These are phyloP conservation scores for Castanea mollissima DNA, from an alignment of 306 rosid genomes.

Conservation along the genomic window DNA sequence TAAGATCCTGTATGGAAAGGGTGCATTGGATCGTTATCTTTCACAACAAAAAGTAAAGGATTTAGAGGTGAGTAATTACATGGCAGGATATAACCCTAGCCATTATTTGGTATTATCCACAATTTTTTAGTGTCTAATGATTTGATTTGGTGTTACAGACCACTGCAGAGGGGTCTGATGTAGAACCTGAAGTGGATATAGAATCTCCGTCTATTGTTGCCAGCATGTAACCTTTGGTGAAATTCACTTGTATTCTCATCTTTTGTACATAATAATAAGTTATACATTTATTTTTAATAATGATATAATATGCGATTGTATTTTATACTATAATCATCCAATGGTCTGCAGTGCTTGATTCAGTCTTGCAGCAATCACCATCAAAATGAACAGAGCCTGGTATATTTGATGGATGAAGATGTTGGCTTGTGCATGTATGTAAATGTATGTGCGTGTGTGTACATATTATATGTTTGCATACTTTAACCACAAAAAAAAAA, in stretches of 20 bases:
- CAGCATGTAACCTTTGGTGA: conserved; percentile 66
- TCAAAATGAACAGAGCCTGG: background rate
- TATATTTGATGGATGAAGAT: background rate
- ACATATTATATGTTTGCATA: background rate
- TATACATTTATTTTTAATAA: conserved; percentile 40
- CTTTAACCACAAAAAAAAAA: too few species aligned
- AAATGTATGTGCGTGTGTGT: too few species aligned
- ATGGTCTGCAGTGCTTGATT: conserved; percentile 17
- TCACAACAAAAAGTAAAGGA: conserved; percentile 42
- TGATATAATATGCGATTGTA: conserved; percentile 23
- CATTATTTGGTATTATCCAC: background rate
- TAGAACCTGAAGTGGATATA: conserved; percentile 67
- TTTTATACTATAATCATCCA: conserved; percentile 11
- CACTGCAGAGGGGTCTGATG: conserved; percentile 29
- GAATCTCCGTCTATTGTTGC: conserved; percentile 77
- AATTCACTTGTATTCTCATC: conserved; percentile 29
- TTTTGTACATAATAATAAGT: conserved; percentile 62
- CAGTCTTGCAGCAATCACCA: background rate
- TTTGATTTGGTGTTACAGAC: conserved; percentile 30
- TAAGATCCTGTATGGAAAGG: conserved; percentile 78
- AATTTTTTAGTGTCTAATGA: background rate
- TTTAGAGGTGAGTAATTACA: conserved; percentile 40
- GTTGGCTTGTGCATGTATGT: background rate
- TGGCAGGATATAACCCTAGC: conserved; percentile 2
- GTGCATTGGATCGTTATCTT: conserved; percentile 68